Conservation (phyloP, 148 eudicot genomes). For the Polygonum aviculare region DNA sequence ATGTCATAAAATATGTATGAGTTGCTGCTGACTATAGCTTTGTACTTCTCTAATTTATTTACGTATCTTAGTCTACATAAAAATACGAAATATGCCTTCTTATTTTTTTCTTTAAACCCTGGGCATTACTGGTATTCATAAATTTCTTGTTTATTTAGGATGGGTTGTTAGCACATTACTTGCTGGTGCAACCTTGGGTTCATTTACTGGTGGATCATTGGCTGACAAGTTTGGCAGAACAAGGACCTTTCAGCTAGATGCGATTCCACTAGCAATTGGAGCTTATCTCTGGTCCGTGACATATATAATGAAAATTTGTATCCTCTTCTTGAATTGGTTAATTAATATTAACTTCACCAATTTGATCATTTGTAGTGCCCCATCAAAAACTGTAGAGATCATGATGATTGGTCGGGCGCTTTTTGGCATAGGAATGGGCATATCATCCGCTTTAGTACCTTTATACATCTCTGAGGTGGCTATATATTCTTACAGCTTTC, state of each 20-base stretch:
- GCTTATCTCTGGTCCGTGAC: slow-evolving; percentile 75
- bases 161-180: slow-evolving; percentile 96
- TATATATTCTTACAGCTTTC: neutral
- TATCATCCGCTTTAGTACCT: slow-evolving; percentile 94
- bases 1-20: slow-evolving; percentile 6
- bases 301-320: slow-evolving; percentile 9
- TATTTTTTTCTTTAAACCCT: neutral
- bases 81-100: neutral
- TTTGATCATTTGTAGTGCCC: slow-evolving; percentile 43
- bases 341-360: slow-evolving; percentile 13
- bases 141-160: slow-evolving; percentile 33
- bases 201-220: slow-evolving; percentile 92
- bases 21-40: neutral
- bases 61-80: neutral
- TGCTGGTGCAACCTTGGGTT: slow-evolving; percentile 97
- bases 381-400: slow-evolving; percentile 37
- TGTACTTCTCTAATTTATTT: neutral
- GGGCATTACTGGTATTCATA: neutral
- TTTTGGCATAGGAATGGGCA: slow-evolving; percentile 90
- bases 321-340: slow-evolving; percentile 2
- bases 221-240: slow-evolving; percentile 96
- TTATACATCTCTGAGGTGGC: slow-evolving; percentile 89
- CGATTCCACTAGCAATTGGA: slow-evolving; percentile 87
- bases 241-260: slow-evolving; percentile 74
- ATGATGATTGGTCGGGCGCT: slow-evolving; percentile 90